Evolutionary conservation across 108 stramenopile genomes (phyloP).

Genomic region (Chaetoceros tenuissimus): DNA sequence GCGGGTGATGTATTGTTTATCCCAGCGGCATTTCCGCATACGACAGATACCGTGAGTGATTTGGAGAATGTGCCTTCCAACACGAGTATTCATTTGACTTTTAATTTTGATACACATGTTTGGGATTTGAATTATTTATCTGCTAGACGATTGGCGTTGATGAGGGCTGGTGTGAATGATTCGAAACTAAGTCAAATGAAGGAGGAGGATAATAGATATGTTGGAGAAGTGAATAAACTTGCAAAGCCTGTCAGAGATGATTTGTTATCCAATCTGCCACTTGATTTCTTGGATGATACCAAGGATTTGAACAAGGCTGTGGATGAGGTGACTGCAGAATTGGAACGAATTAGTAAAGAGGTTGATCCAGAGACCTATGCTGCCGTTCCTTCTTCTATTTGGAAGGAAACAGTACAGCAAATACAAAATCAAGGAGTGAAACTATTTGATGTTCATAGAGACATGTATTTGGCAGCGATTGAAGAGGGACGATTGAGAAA

Average conservation of each 20-base stretch:
- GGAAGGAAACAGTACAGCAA: slow-evolving; percentile 51
- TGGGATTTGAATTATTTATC: slow-evolving; percentile 86
- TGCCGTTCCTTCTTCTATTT: slow-evolving; percentile 21
- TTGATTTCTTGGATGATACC: slow-evolving; percentile 48
- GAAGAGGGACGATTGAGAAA: slow-evolving; percentile 63
- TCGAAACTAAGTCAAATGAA: slow-evolving; percentile 32
- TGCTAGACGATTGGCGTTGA: slow-evolving; percentile 49
- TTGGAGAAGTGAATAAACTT: slow-evolving; percentile 55
- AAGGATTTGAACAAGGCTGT: slow-evolving; percentile 9
- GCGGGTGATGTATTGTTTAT: slow-evolving; percentile 82
- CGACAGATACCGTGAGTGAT: slow-evolving; percentile 68
- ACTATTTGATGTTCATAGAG: slow-evolving; percentile 63
- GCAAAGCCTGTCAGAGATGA: slow-evolving; percentile 30
- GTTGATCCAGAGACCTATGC: slow-evolving; percentile 37
- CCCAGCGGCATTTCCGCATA: slow-evolving; percentile 90
- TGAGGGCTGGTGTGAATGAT: slow-evolving; percentile 41
- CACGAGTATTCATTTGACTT: slow-evolving; percentile 78
- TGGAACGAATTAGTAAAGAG: slow-evolving; percentile 23
- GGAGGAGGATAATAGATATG: slow-evolving; percentile 48
- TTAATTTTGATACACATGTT: slow-evolving; percentile 87
- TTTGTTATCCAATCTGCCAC: slow-evolving; percentile 42
- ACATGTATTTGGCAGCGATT: slow-evolving; percentile 79
- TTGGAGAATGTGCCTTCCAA: slow-evolving; percentile 23
- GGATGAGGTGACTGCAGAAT: slow-evolving; percentile 24
- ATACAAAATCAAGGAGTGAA: slow-evolving; percentile 47